Conservation (phyloP, 352 stramenopile genomes). For the Phytophthora chlamydospora region DNA sequence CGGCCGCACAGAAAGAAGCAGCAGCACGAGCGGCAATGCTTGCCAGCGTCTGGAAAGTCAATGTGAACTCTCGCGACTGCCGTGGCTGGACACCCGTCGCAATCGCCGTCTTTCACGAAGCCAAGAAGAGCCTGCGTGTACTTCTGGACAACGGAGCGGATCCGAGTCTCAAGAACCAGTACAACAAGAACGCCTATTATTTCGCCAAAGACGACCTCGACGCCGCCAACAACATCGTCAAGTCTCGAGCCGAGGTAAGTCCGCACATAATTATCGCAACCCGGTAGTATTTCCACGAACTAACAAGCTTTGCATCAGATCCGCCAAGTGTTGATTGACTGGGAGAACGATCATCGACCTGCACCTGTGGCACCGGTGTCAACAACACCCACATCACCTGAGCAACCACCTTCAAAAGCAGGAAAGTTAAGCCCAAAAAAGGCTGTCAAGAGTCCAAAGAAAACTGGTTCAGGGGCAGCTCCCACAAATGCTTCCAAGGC, state of each 20-base stretch:
- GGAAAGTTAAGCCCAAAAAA: slow-evolving; percentile 35
- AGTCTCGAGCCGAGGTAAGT: slow-evolving; percentile 67
- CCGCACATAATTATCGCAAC: neutral
- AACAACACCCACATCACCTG: neutral
- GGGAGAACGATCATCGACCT: slow-evolving; percentile 62
- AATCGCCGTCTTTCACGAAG: slow-evolving; percentile 90
- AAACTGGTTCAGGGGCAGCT: slow-evolving; percentile 8
- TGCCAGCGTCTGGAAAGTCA: slow-evolving; percentile 61
- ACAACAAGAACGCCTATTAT: slow-evolving; percentile 91
- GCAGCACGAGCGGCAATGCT: slow-evolving; percentile 42
- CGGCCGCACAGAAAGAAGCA: slow-evolving; percentile 30
- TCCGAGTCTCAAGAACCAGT: slow-evolving; percentile 88
- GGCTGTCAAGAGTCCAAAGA: slow-evolving; percentile 21
- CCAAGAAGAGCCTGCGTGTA: slow-evolving; percentile 70
- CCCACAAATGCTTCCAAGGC: slow-evolving; percentile 20
- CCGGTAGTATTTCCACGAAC: neutral
- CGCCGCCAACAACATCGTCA: slow-evolving; percentile 83
- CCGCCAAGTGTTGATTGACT: slow-evolving; percentile 69
- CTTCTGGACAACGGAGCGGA: slow-evolving; percentile 83
- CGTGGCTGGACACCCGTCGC: slow-evolving; percentile 87
- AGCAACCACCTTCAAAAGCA: slow-evolving; percentile 14
- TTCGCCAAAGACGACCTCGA: slow-evolving; percentile 91
- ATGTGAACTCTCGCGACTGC: slow-evolving; percentile 75
- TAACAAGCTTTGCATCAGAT: slow-evolving; percentile 38
- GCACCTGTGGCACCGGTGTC: slow-evolving; percentile 6